These are phyloP conservation scores for Aspergillus novoparasiticus DNA, from an alignment of 2,329 filamentous ascomycete species.

Conservation along the genomic window DNA sequence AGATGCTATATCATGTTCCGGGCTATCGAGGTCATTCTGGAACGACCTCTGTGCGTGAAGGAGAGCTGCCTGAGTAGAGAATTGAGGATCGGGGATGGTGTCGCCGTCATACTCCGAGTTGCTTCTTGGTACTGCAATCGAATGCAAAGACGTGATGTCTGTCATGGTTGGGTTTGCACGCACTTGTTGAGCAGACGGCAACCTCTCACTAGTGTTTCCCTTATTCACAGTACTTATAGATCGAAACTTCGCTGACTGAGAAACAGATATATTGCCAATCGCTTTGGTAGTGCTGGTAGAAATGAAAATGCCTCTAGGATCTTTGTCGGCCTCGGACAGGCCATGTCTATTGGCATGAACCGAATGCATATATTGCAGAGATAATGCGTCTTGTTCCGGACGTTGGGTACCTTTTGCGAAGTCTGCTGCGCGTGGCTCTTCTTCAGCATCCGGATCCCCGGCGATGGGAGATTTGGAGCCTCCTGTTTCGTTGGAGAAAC, in stretches of 20 bases:
- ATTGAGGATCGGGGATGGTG: constrained; percentile 32
- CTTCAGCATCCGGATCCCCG: background rate
- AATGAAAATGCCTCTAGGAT: constrained; percentile 6
- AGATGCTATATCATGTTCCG: constrained; percentile 20
- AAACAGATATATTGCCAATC: constrained; percentile 17
- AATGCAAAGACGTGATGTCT: constrained; percentile 42
- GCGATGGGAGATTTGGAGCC: constrained; percentile 11
- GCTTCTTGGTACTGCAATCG: constrained; percentile 36
- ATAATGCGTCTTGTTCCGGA: background rate
- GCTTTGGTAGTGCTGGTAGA: constrained; percentile 21
- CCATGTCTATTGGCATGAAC: background rate
- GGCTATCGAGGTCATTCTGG: constrained; percentile 40
- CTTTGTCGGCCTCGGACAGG: background rate
- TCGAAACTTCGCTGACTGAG: constrained; percentile 11
- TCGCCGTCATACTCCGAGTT: constrained; percentile 22
- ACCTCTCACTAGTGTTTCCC: constrained; percentile 28
- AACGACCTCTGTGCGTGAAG: constrained; percentile 43
- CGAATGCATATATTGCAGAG: background rate
- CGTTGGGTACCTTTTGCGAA: background rate
- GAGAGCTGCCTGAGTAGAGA: constrained; percentile 46
- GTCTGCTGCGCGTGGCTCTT: background rate
- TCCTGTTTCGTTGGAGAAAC: constrained; percentile 9
- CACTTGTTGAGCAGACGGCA: constrained; percentile 43
- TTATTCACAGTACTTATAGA: constrained; percentile 15
- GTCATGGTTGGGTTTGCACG: constrained; percentile 29